Evolutionary conservation across 306 rosid species (phyloP).

Genomic region (Rosa lucieae): DNA sequence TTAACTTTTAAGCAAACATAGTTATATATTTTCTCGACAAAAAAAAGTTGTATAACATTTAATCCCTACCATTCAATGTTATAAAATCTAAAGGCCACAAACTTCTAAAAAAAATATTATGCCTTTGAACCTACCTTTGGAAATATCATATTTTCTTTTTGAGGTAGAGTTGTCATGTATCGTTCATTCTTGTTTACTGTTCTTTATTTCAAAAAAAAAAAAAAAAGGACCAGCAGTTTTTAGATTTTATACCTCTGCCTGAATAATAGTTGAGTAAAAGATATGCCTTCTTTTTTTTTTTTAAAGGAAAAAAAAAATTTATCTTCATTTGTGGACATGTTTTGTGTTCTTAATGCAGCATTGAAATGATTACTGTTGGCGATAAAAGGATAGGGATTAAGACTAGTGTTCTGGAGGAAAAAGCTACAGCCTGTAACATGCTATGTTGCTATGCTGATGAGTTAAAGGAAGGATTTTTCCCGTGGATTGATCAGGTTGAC

Average conservation of each 20-base stretch:
- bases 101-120: background rate
- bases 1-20: background rate
- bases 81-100: background rate
- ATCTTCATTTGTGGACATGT: background rate
- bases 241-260: background rate
- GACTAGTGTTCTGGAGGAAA: conserved; percentile 96
- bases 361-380: conserved; percentile 96
- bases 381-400: conserved; percentile 95
- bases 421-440: conserved; percentile 99
- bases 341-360: conserved; percentile 41
- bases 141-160: conserved; percentile 7
- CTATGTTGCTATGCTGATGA: conserved; percentile 98
- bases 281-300: background rate
- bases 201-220: background rate
- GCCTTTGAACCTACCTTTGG: background rate
- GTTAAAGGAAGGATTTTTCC: conserved; percentile 94
- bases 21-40: background rate
- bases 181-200: background rate
- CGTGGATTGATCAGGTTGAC: conserved; percentile 97
- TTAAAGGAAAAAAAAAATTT: background rate
- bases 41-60: too few species aligned
- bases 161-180: background rate
- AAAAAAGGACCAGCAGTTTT: background rate
- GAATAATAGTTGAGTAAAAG: background rate
- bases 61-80: background rate